phyloP scores from a whole-genome alignment of 345 rosid species.

The Lepidium africanum region DNA sequence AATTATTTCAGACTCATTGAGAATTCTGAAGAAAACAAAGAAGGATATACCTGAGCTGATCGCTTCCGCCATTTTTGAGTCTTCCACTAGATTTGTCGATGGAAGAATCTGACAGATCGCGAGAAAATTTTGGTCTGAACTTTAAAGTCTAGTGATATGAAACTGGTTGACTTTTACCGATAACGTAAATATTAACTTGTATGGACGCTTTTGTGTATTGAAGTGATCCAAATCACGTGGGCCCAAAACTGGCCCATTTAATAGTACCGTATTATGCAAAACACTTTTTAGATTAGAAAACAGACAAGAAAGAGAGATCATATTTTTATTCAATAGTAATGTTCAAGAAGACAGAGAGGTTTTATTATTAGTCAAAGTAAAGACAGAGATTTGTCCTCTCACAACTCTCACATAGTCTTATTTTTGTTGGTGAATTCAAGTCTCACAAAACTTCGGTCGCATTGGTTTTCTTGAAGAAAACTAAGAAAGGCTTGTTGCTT shows the following conservation, averaged over 20 bases:
- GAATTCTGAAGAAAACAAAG: background rate
- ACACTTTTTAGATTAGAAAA: too few species aligned
- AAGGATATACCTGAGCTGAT: conserved; percentile 10
- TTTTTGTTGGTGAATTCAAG: too few species aligned
- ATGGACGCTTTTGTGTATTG: background rate
- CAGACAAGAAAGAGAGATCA: background rate
- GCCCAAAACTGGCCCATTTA: background rate
- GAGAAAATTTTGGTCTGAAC: background rate
- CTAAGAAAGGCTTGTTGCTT: conserved; percentile 38
- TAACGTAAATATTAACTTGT: background rate
- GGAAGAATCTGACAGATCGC: background rate
- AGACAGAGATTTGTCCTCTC: background rate
- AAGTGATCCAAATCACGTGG: background rate
- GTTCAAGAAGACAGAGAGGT: background rate
- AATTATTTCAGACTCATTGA: background rate
- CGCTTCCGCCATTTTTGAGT: conserved; percentile 20
- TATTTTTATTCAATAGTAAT: background rate
- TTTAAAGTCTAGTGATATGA: background rate
- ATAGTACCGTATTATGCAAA: background rate
- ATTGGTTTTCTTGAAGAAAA: conserved; percentile 49
- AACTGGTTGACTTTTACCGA: background rate
- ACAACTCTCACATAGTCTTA: background rate
- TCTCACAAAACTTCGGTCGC: conserved; percentile 2
- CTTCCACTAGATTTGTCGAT: background rate
- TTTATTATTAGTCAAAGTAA: background rate